phyloP scores from a whole-genome alignment of 352 stramenopile genomes.

The Pythium coloratum region DNA sequence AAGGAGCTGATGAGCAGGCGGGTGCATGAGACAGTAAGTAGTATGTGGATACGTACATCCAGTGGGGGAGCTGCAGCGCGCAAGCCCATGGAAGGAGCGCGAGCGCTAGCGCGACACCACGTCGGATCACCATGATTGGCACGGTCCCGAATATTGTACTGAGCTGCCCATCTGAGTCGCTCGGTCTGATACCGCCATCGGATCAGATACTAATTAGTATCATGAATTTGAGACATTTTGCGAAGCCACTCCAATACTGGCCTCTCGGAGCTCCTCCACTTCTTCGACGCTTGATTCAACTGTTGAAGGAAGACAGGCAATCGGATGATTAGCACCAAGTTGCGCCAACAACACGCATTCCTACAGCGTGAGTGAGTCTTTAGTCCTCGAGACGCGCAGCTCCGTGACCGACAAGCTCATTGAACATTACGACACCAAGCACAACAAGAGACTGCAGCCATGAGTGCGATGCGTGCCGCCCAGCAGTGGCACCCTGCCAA shows the following conservation, averaged over 20 bases:
- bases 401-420: not conserved
- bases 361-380: not conserved
- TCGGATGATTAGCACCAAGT: not conserved
- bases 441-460: not conserved
- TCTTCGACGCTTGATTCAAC: not conserved
- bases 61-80: slow-evolving; percentile 20
- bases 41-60: slow-evolving; percentile 16
- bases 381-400: too few species aligned
- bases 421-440: not conserved
- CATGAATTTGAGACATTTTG: too few species aligned
- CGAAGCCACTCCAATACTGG: not conserved
- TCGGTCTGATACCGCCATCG: not conserved
- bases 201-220: not conserved
- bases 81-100: slow-evolving; percentile 26
- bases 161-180: not conserved
- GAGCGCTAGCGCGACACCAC: slow-evolving; percentile 11
- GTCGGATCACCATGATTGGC: slow-evolving; percentile 13
- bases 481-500: slow-evolving; percentile 57
- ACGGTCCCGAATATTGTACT: not conserved
- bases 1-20: too few species aligned
- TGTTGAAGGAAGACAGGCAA: too few species aligned
- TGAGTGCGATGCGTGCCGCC: slow-evolving; percentile 23
- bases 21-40: not conserved
- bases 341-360: not conserved
- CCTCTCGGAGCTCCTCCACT: not conserved